Base-by-base conservation (phyloP, 352 stramenopile genomes). In the Blastocystis sp. region DNA sequence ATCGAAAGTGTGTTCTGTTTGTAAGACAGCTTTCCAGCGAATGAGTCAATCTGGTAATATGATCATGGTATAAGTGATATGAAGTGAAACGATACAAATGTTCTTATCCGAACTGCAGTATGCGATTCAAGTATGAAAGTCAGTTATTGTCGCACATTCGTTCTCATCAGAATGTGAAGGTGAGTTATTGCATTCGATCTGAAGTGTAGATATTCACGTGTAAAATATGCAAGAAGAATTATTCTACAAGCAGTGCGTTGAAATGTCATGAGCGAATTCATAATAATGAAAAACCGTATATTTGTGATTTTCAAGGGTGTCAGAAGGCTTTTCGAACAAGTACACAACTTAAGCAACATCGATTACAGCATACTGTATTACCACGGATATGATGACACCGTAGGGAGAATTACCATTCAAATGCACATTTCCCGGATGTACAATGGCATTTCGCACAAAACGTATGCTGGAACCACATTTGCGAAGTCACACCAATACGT, bases 381-480 rank as follows among this genome's bases (percentile, higher is more conserved):
- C 4, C 1, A 24, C 12, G 16, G 9, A 32, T 6, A 19, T n/a
- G 1, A 19, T 35, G 74, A 21, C 46, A 11, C 32, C 24, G 4
- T 87, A 87, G 77, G 77, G 77, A 12, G 77, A 87, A 9, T 42
- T 37, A 24, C 77, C 77, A 19, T 87, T 75, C 49, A 87, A 87
- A 43, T 87, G 77, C 27, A 77, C 54, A n/a, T 87, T 78, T 37
- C 77, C 77, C 27, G 77, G 77, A 19, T 87, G 77, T 51, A 87
- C 37, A 21, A 46, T 46, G n/a, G 46, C 59, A 9, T 87, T 87
- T 54, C 59, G 65, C 21, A 87, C 77, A 2, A 74, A 78, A 39
- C 77, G 77, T 14, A 78, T 87, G 77, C 7, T 87, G 49, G 77
- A 87, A 61, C 77, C 77, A 35, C 77, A 87, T 32, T 51, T 87